These are phyloP conservation scores for Pichia insulana DNA, from an alignment of 805 yeast species.

Conservation along the genomic window DNA sequence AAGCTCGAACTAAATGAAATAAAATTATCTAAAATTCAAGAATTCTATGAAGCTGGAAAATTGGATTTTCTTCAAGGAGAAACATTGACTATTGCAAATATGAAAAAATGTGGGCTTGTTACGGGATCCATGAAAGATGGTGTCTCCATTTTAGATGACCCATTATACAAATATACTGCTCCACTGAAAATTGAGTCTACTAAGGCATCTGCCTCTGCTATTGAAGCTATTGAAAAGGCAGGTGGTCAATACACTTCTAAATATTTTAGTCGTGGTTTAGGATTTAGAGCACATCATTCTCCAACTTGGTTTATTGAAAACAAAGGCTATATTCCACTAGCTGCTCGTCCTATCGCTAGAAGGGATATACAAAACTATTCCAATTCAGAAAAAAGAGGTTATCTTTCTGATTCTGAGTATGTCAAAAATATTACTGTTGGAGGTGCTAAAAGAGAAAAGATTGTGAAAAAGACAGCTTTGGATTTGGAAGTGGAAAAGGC, in stretches of 20 bases:
- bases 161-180: constrained; percentile 38
- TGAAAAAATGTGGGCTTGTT: constrained; percentile 67
- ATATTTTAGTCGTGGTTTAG: constrained; percentile 53
- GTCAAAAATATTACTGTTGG: constrained; percentile 25
- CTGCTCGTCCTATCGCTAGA: constrained; percentile 77
- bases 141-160: constrained; percentile 70
- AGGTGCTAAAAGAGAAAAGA: constrained; percentile 9
- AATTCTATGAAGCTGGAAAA: constrained; percentile 61
- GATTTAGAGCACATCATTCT: constrained; percentile 64
- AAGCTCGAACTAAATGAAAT: constrained; percentile 45
- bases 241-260: constrained; percentile 72
- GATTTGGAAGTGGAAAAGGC: constrained; percentile 18
- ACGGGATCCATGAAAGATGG: constrained; percentile 71
- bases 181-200: constrained; percentile 77
- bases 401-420: constrained; percentile 37
- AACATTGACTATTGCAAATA: constrained; percentile 62
- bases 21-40: constrained; percentile 61
- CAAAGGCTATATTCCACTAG: constrained; percentile 74
- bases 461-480: constrained; percentile 17
- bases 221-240: constrained; percentile 56
- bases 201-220: constrained; percentile 68
- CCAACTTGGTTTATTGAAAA: constrained; percentile 63
- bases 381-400: constrained; percentile 66
- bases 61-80: constrained; percentile 44
- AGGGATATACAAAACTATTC: constrained; percentile 76